Evolutionary conservation across 2,329 filamentous ascomycete species (phyloP).

Genomic region (Colletotrichum sp.): DNA sequence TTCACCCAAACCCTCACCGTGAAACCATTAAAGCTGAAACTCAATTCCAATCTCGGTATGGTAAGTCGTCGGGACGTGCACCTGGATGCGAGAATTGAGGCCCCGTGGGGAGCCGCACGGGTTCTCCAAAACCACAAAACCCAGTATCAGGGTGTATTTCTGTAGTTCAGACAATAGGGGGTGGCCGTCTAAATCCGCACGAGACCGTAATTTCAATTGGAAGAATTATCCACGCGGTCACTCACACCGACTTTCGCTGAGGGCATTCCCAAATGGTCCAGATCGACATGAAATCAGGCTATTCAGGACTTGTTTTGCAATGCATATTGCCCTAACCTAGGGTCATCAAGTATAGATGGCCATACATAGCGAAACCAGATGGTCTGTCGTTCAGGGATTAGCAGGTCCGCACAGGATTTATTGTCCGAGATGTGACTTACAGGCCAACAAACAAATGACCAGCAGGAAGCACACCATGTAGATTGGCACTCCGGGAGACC

Average conservation of each 20-base stretch:
- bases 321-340: neutral
- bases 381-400: neutral
- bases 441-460: neutral
- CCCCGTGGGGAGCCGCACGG: neutral
- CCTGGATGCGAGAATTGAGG: neutral
- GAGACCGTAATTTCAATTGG: neutral
- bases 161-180: neutral
- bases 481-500: neutral
- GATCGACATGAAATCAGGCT: neutral
- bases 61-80: neutral
- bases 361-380: neutral
- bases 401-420: neutral
- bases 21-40: neutral
- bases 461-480: neutral
- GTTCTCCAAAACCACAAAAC: neutral
- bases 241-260: neutral
- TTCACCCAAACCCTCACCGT: neutral
- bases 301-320: neutral
- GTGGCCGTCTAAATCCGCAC: neutral
- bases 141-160: neutral
- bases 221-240: neutral
- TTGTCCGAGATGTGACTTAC: neutral
- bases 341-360: neutral
- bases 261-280: neutral
- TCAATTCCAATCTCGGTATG: neutral